phyloP scores from a whole-genome alignment of 495 filamentous ascomycete genomes.

The Neurospora sp. region DNA sequence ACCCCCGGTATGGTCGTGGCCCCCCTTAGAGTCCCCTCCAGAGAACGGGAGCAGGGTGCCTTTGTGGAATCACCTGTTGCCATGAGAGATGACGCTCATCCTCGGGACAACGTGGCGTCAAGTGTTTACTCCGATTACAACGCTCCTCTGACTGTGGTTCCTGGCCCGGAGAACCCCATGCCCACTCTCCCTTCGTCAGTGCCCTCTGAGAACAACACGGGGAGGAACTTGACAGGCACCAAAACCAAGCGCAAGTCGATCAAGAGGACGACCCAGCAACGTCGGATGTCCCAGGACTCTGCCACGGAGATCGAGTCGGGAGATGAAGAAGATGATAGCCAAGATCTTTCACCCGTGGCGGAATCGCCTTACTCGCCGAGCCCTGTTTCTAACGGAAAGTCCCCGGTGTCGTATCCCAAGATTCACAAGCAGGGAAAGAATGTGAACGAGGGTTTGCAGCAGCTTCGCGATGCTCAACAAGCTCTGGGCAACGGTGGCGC shows the following conservation, averaged over 20 bases:
- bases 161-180: slow-evolving; percentile 7
- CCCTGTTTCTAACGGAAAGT: slow-evolving; percentile 18
- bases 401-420: slow-evolving; percentile 35
- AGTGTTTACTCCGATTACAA: slow-evolving; percentile 7
- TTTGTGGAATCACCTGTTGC: slow-evolving; percentile 13
- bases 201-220: background rate
- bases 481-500: background rate
- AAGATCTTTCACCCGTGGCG: slow-evolving; percentile 33
- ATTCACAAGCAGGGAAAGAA: slow-evolving; percentile 22
- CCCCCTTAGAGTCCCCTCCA: slow-evolving; percentile 14
- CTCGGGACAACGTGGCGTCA: slow-evolving; percentile 2
- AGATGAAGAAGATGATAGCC: slow-evolving; percentile 11
- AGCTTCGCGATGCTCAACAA: slow-evolving; percentile 1
- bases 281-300: slow-evolving; percentile 14
- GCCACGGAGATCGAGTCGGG: slow-evolving; percentile 22
- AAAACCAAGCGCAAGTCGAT: slow-evolving; percentile 7
- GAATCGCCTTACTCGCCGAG: slow-evolving; percentile 27
- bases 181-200: background rate
- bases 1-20: slow-evolving; percentile 18
- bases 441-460: background rate
- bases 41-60: background rate
- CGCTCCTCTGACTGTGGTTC: background rate
- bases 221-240: slow-evolving; percentile 8
- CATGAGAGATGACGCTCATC: background rate
- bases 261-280: slow-evolving; percentile 1